A percentile compares a stretch with the other conserved stretches of the same genome.
Conservation (phyloP, 352 stramenopile genomes). For the Pythium periplocum region DNA sequence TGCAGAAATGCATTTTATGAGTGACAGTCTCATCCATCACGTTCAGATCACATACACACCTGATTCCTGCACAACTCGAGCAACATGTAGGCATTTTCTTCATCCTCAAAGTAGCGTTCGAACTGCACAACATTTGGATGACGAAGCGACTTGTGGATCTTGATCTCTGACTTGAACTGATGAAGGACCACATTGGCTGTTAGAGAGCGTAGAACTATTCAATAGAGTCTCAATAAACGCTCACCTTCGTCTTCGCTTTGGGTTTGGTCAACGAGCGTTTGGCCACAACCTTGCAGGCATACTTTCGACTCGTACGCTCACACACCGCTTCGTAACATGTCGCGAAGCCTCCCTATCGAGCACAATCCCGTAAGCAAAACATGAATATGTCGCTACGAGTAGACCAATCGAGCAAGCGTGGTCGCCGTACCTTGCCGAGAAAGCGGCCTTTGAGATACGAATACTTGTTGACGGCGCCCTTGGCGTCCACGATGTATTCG, state of each 20-base stretch:
- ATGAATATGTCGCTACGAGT: background rate
- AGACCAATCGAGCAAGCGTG: background rate
- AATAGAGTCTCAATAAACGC: background rate
- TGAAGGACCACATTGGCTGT: conserved; percentile 2
- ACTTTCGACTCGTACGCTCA: conserved; percentile 89
- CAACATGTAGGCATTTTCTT: conserved; percentile 96
- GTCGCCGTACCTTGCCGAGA: conserved; percentile 86
- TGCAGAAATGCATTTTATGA: conserved; percentile 25
- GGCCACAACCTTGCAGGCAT: conserved; percentile 97
- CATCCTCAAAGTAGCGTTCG: conserved; percentile 98
- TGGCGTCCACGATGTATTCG: conserved; percentile 49
- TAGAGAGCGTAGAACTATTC: background rate
- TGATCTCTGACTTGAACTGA: conserved; percentile 95
- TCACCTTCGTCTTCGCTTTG: conserved; percentile 95
- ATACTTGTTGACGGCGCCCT: conserved; percentile 50
- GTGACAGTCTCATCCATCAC: conserved; percentile 1
- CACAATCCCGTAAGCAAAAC: background rate
- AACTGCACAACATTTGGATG: conserved; percentile 96
- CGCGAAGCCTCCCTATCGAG: conserved; percentile 92
- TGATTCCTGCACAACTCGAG: conserved; percentile 96
- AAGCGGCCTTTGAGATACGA: conserved; percentile 91
- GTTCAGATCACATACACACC: conserved; percentile 16
- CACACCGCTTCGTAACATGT: conserved; percentile 95
- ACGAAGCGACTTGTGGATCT: conserved; percentile 96
- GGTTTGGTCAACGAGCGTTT: conserved; percentile 97